Base-by-base conservation (phyloP, 169 alveolate species). In the Ichthyophthirius multifiliis region DNA sequence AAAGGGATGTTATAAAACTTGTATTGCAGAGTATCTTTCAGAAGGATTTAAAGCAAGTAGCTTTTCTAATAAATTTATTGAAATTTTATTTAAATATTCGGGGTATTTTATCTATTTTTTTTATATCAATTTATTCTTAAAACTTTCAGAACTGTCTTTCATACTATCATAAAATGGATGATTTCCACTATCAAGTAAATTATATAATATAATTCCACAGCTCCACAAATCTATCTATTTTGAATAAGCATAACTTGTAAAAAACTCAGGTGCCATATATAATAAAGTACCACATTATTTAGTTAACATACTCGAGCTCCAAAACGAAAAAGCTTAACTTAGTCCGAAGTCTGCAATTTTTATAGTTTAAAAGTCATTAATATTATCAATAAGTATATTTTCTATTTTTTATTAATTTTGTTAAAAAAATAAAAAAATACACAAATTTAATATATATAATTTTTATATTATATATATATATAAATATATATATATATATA, bases 1-100 rank as follows among this genome's bases (percentile, higher is more conserved):
- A 89, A 89, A 89, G 23, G 94, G 94, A 83, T 89, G 94, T 39
- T 80, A 77, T 0, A 89, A 23, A 16, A 92, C 91, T 46, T 84
- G 62, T 23, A 65, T 83, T 10, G 78, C 84, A 76, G 82, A 65
- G 65, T 83, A 89, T 75, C 94, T 82, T 39, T 86, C 86, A 12
- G 75, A 37, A 20, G 90, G 90, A 62, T 74, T n/a, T 73, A n/a
- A 48, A 45, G n/a, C 65, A 78, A 44, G 84, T 78, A 43, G 79
- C 41, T 80, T 75, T 84, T 63, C 45, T 63, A 27, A 84, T 55
- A 10, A 84, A n/a, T n/a, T n/a, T n/a, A n/a, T n/a, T n/a, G n/a
- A n/a, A n/a, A n/a, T n/a, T n/a, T n/a, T n/a, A n/a, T n/a, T n/a
- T n/a, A n/a, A n/a, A n/a, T n/a, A n/a, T n/a, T n/a, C n/a, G n/a